phyloP scores from a whole-genome alignment of 148 eudicot genomes.

The Chenopodium formosanum region DNA sequence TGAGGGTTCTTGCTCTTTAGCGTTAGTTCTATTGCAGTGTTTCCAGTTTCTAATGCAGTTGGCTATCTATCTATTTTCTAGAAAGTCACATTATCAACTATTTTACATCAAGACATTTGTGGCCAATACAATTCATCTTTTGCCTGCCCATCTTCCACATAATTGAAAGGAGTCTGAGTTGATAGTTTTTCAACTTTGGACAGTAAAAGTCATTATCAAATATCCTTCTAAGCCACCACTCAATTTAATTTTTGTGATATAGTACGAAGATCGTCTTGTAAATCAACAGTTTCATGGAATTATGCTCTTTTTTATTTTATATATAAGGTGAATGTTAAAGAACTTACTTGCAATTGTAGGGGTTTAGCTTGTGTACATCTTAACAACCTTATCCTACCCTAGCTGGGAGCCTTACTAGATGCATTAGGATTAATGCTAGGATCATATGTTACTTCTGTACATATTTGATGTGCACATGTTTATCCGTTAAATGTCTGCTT shows the following conservation, averaged over 20 bases:
- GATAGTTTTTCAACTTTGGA: background rate
- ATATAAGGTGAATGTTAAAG: background rate
- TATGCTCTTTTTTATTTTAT: background rate
- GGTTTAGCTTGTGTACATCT: background rate
- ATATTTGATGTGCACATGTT: background rate
- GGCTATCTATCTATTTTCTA: background rate
- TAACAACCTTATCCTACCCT: background rate
- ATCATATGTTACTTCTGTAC: background rate
- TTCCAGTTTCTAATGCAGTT: background rate
- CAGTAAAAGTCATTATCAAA: background rate
- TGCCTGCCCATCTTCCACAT: background rate
- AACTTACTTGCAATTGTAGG: background rate
- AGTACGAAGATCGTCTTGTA: background rate
- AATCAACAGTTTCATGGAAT: background rate
- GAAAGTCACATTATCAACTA: background rate
- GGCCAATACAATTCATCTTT: background rate
- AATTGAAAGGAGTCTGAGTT: background rate
- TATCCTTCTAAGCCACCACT: background rate
- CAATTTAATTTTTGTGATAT: background rate
- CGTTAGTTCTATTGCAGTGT: background rate
- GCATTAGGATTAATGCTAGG: background rate
- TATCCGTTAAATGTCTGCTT: background rate
- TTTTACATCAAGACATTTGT: background rate
- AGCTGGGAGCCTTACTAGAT: background rate
- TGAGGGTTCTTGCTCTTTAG: background rate